Conservation (phyloP, 352 stramenopile species). For the Aphanomyces euteiches region DNA sequence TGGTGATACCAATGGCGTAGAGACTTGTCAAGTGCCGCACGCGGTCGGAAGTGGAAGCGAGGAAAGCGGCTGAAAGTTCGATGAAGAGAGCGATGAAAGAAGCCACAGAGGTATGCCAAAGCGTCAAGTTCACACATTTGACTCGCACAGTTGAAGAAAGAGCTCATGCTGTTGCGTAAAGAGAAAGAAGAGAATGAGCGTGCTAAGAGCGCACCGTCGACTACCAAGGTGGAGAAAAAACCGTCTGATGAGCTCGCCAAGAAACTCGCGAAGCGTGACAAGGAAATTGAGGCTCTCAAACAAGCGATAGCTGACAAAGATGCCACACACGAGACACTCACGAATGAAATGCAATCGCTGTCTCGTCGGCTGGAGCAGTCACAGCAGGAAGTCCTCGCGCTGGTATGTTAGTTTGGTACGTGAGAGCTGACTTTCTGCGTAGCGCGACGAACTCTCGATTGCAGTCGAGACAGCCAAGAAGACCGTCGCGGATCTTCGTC, state of each 20-base stretch:
- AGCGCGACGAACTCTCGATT: constrained; percentile 11
- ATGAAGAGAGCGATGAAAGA: constrained; percentile 75
- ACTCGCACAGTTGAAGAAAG: constrained; percentile 50
- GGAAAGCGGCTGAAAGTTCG: constrained; percentile 62
- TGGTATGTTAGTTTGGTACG: constrained; percentile 5
- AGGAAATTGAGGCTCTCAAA: constrained; percentile 30
- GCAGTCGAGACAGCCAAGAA: constrained; percentile 21
- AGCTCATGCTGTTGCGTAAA: constrained; percentile 64
- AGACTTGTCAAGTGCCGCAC: constrained; percentile 72
- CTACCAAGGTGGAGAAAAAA: constrained; percentile 32
- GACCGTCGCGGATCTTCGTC: constrained; percentile 14
- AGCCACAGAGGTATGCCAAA: constrained; percentile 40
- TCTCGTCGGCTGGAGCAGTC: background rate
- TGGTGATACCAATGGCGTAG: constrained; percentile 30
- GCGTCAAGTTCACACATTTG: background rate
- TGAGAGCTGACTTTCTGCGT: background rate
- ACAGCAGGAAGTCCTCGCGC: background rate
- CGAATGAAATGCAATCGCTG: background rate
- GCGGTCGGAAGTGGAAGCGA: constrained; percentile 66
- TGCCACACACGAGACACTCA: background rate
- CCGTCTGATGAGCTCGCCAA: constrained; percentile 41
- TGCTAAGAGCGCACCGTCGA: background rate
- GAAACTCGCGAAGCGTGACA: constrained; percentile 31
- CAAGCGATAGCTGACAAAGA: constrained; percentile 35
- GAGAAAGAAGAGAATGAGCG: constrained; percentile 54